Base-by-base conservation (phyloP, 257 asterid species). In the Rhazya stricta region DNA sequence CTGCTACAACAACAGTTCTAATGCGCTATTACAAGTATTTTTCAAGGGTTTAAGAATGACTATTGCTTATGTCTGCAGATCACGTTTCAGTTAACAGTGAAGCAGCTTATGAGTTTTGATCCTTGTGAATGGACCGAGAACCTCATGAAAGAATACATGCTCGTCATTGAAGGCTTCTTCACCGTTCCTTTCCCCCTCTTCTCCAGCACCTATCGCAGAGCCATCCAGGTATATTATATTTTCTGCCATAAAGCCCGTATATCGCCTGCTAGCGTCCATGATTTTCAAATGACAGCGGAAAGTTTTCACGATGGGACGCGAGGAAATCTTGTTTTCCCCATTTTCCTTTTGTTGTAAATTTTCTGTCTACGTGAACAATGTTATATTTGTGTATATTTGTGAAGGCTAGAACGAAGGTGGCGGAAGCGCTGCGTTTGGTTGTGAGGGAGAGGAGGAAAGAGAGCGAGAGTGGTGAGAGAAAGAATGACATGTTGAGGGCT, bases 81-180 rank as follows among this genome's bases (percentile, higher is more conserved):
- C 32, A 95, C 96, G 79, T 95, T 95, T 88, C 84, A 88, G 77
- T 81, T 95, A 74, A 88, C 94, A 76, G 97, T 95, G 88, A 95
- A 95, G 94, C 98, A 88, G 80, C 78, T 95, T 69, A 88, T 95
- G 98, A 95, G 99, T 83, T 86, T 95, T 74, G 99, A 95, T 92
- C 99, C 97, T 12, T 91, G 99, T 78, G 96, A 92, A 85, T 92
- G 97, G 98, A 92, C 99, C 10, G 96, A 90, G 81, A 89, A 89
- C n/a, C 84, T 95, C 48, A 95, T 92, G 99, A 91, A 92, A 72
- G 98, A 92, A 87, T 95, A 95, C 85, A 88, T 95, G 98, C 94
- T 92, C 62, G 96, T 95, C 7, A 95, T 95, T 79, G 99, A 95
- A 82, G 99, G 99, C 72, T 95, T 95, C 80, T 95, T 95, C 87